Base-by-base conservation (phyloP, 2,329 filamentous ascomycete genomes). In the Ophiostoma pallidulum region DNA sequence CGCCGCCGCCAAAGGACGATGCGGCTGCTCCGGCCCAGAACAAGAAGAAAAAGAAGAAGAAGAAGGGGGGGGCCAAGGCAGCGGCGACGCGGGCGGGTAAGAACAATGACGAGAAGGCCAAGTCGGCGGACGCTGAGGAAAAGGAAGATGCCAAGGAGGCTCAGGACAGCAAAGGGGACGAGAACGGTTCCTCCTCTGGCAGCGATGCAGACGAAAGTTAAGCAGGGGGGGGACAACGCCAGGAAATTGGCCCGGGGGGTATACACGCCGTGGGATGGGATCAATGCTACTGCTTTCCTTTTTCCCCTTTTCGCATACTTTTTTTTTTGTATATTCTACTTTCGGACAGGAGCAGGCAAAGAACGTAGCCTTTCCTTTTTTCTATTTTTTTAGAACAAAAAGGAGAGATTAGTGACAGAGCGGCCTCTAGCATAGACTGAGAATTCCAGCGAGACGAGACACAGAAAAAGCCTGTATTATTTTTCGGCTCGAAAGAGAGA, bases 1-100 rank as follows among this genome's bases (percentile, higher is more conserved):
- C 41, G 20, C 41, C 41, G 3, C 41, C 35, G 1, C 41, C 47
- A 18, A 49, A 49, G 22, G 47, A 49, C 12, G 29, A n/a, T 5
- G 26, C 35, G 8, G 28, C 37, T 28, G 12, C 45, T 32, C 12
- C 31, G 12, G 18, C 8, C 18, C 16, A 43, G 41, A 45, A 45
- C 31, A 10, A 7, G 7, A 26, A 20, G n/a, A 37, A 37, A 32
- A 4, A 4, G 2, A 35, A 31, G 22, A 18, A 31, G 26, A 32
- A 33, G 6, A 29, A 31, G 26, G n/a, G 6, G 3, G 18, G 18
- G 16, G 20, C 10, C 10, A 19, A 44, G 41, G 37, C 37, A 22
- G 10, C 12, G 6, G 18, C 18, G n/a, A 37, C 26, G 32, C 3
- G 3, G 2, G 28, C 20, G n/a, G 14, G 20, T 16, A 24, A 33